These are phyloP conservation scores for Grigorovia humatica DNA, from an alignment of 805 yeast genomes.

Conservation along the genomic window DNA sequence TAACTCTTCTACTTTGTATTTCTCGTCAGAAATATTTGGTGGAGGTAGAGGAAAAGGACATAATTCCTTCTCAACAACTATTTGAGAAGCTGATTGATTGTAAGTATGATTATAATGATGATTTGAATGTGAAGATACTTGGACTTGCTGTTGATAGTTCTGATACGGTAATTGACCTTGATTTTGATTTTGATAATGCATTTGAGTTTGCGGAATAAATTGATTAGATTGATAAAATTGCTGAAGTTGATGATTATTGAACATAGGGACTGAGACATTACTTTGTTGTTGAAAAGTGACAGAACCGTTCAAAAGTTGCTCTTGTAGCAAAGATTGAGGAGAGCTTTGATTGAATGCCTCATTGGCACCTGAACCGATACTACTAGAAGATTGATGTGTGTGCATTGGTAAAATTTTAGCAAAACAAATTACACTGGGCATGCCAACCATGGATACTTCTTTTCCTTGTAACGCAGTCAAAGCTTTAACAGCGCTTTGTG, in stretches of 20 bases:
- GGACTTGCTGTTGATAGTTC: conserved; percentile 1
- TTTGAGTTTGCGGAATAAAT: conserved; percentile 10
- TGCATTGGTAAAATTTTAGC: conserved; percentile 52
- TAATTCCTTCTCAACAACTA: conserved; percentile 22
- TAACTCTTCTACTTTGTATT: conserved; percentile 10
- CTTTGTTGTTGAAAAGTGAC: conserved; percentile 27
- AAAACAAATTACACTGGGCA: conserved; percentile 68
- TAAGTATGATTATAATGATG: conserved; percentile 10
- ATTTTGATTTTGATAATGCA: conserved; percentile 9
- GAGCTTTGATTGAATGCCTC: conserved; percentile 1
- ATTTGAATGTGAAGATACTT: conserved; percentile 3
- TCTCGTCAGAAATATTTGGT: conserved; percentile 15
- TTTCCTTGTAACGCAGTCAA: conserved; percentile 70
- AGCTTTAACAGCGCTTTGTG: conserved; percentile 72
- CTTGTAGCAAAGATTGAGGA: conserved; percentile 24
- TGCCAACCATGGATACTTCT: conserved; percentile 67
- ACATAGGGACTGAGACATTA: conserved; percentile 23
- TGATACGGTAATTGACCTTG: conserved; percentile 1
- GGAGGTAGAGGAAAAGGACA: conserved; percentile 31
- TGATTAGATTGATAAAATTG: conserved; percentile 3
- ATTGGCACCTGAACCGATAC: conserved; percentile 3
- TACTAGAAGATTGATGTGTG: conserved; percentile 10
- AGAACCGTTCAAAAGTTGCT: conserved; percentile 26
- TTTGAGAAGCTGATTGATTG: conserved; percentile 5
- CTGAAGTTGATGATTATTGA: conserved; percentile 13